These are phyloP conservation scores for Euphrasia arctica DNA, from an alignment of 305 asterid species.

Conservation along the genomic window DNA sequence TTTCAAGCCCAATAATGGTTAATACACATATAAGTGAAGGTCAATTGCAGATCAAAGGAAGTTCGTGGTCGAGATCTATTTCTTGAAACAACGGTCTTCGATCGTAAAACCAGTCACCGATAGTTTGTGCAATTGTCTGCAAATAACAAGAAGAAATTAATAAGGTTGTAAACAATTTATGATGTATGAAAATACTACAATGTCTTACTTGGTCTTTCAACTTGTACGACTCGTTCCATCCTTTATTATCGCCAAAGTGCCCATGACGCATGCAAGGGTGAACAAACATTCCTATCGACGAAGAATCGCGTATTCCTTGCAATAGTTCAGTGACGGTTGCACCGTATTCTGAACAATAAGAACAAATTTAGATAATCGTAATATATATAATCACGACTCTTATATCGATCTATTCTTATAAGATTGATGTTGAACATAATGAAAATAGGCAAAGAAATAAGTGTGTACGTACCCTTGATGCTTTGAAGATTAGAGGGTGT, in stretches of 20 bases:
- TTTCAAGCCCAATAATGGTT: not conserved
- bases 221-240: not conserved
- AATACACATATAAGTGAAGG: not conserved
- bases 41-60: not conserved
- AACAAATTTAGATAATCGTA: not conserved
- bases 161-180: not conserved
- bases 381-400: not conserved
- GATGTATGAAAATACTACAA: not conserved
- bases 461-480: slow-evolving; percentile 11
- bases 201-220: slow-evolving; percentile 21
- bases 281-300: slow-evolving; percentile 23
- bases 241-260: not conserved
- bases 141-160: not conserved
- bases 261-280: slow-evolving; percentile 26
- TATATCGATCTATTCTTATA: too few species aligned
- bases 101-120: slow-evolving; percentile 28
- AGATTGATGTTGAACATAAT: not conserved
- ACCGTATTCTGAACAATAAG: slow-evolving; percentile 20
- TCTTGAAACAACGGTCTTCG: slow-evolving; percentile 9
- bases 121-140: slow-evolving; percentile 21
- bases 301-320: not conserved
- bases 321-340: slow-evolving; percentile 2
- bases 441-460: not conserved
- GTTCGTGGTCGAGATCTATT: not conserved
- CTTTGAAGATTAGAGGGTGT: slow-evolving; percentile 1